Evolutionary conservation across 768 basidiomycete genomes (phyloP).

Genomic region (Boletus tylopilopsis): DNA sequence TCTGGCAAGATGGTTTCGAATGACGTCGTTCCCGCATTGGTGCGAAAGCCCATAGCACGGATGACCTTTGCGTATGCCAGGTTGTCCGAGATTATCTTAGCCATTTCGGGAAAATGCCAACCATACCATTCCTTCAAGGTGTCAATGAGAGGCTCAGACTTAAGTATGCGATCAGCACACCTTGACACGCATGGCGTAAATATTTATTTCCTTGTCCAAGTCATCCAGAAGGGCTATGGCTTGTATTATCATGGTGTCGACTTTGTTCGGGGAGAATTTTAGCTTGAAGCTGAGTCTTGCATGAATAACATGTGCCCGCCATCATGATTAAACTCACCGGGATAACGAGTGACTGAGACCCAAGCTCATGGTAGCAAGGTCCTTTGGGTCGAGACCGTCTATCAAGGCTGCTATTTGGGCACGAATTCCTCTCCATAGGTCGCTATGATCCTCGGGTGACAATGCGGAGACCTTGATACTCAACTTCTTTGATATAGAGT

Average conservation of each 20-base stretch:
- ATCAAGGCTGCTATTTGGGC: conserved; percentile 82
- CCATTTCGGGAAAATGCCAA: conserved; percentile 99
- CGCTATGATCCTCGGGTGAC: conserved; percentile 55
- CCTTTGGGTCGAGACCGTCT: conserved; percentile 89
- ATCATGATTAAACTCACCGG: conserved; percentile 47
- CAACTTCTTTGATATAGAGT: conserved; percentile 90
- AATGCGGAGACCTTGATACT: conserved; percentile 78
- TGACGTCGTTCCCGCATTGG: conserved; percentile 82
- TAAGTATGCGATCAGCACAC: conserved; percentile 39
- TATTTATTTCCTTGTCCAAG: conserved; percentile 99
- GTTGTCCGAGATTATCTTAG: conserved; percentile 97
- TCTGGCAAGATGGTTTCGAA: conserved; percentile 92
- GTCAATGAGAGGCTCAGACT: background rate
- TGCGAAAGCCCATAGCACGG: conserved; percentile 93
- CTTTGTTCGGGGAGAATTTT: conserved; percentile 99
- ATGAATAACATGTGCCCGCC: conserved; percentile 3
- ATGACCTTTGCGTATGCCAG: conserved; percentile 95
- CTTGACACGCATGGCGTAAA: conserved; percentile 99
- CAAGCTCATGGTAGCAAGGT: conserved; percentile 95
- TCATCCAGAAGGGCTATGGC: conserved; percentile 97
- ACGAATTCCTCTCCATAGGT: conserved; percentile 95
- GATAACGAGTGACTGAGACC: conserved; percentile 97
- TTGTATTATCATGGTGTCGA: conserved; percentile 99
- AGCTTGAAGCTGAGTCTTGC: conserved; percentile 79
- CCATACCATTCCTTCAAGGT: conserved; percentile 94